phyloP scores from a whole-genome alignment of 2,329 filamentous ascomycete genomes.

The Diplocarpon mali region DNA sequence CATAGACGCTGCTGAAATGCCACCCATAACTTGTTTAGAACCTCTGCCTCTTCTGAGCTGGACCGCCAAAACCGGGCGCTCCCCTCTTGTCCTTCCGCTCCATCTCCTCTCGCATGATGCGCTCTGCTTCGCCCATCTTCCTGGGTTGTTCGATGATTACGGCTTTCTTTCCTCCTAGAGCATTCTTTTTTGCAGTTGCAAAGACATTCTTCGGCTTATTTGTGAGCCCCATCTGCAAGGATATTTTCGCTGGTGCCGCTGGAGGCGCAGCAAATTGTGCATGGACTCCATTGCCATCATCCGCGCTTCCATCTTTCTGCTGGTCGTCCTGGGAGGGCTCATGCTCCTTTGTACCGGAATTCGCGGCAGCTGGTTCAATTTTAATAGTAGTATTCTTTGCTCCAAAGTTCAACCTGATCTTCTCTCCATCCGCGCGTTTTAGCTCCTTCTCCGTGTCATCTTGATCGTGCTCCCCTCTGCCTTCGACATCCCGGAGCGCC shows the following conservation, averaged over 20 bases:
- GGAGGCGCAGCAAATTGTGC: conserved; percentile 11
- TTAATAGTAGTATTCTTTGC: conserved; percentile 21
- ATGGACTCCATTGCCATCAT: conserved; percentile 1
- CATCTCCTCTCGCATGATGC: conserved; percentile 80
- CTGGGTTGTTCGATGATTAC: conserved; percentile 50
- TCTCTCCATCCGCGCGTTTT: conserved; percentile 60
- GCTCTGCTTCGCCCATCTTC: conserved; percentile 80
- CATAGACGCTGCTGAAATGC: conserved; percentile 10
- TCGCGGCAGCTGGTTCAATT: conserved; percentile 3
- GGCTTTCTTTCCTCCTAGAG: conserved; percentile 53
- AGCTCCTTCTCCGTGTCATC: conserved; percentile 36
- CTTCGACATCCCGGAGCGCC: conserved; percentile 51
- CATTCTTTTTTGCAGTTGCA: conserved; percentile 55
- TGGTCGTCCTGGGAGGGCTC: not conserved
- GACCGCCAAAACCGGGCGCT: conserved; percentile 34
- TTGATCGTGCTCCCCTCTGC: conserved; percentile 32
- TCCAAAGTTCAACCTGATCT: conserved; percentile 61
- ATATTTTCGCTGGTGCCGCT: conserved; percentile 34
- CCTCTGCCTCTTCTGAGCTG: conserved; percentile 45
- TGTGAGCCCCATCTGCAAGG: conserved; percentile 55
- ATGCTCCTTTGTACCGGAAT: not conserved
- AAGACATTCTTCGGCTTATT: conserved; percentile 72
- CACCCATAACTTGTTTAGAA: conserved; percentile 15
- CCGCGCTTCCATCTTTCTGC: not conserved
- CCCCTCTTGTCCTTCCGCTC: conserved; percentile 54